Percentiles rank a stretch among this genome's conserved stretches.
phyloP scores from a whole-genome alignment of 768 basidiomycete species.

The Auricularia cornea region DNA sequence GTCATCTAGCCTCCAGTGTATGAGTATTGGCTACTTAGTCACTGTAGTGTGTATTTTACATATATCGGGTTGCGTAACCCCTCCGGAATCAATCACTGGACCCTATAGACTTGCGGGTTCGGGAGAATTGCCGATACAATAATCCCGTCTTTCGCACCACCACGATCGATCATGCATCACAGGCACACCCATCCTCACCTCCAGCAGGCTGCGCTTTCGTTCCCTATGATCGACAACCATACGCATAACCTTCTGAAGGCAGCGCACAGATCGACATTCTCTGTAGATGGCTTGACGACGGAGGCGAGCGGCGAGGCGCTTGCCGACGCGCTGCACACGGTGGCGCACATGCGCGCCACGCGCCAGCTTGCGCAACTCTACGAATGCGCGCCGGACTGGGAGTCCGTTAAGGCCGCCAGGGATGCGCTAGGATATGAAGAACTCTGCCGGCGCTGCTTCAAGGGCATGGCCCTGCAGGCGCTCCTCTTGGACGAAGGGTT shows the following conservation, averaged over 20 bases:
- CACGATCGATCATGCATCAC: too few relatives aligned
- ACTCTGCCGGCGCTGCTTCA: constrained; percentile 50
- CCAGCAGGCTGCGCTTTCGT: constrained; percentile 9
- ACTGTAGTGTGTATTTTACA: too few relatives aligned
- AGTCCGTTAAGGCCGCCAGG: constrained; percentile 44
- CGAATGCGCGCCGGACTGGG: constrained; percentile 40
- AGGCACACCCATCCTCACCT: too few relatives aligned
- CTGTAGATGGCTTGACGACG: constrained; percentile 58
- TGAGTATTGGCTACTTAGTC: too few relatives aligned
- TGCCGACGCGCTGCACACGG: constrained; percentile 43
- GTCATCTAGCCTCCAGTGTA: too few relatives aligned
- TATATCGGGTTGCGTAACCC: too few relatives aligned
- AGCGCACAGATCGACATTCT: constrained; percentile 34
- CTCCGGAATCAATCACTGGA: too few relatives aligned
- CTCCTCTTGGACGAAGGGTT: constrained; percentile 71
- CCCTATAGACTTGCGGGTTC: too few relatives aligned
- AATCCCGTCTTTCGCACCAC: too few relatives aligned
- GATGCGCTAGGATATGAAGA: constrained; percentile 39
- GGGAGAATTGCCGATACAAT: too few relatives aligned
- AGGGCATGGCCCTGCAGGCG: constrained; percentile 50
- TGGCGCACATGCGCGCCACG: constrained; percentile 53
- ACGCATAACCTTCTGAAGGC: constrained; percentile 60
- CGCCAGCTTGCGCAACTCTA: constrained; percentile 46
- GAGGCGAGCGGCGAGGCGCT: constrained; percentile 53
- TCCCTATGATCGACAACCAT: constrained; percentile 70